phyloP scores from a whole-genome alignment of 208 protist genomes.

The Crithidia sp. region DNA sequence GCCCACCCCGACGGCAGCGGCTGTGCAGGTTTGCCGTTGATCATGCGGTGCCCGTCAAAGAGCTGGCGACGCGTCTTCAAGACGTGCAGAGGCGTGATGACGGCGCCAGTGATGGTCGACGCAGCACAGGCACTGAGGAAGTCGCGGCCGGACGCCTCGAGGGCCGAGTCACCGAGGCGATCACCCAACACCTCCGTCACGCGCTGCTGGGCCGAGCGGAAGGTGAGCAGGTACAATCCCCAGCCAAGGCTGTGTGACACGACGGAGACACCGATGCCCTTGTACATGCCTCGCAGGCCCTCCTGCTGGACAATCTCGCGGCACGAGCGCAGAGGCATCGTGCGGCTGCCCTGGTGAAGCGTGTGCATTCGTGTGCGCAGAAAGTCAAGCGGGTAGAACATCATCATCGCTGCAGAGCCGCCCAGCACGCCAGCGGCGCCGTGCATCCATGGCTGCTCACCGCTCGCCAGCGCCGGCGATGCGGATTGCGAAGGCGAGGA shows the following conservation, averaged over 20 bases:
- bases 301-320: slow-evolving; percentile 64
- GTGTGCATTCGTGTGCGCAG: slow-evolving; percentile 84
- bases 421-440: slow-evolving; percentile 70
- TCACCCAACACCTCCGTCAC: slow-evolving; percentile 38
- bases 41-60: slow-evolving; percentile 37
- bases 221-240: slow-evolving; percentile 80
- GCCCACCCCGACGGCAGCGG: slow-evolving; percentile 20
- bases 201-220: slow-evolving; percentile 59
- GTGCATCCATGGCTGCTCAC: slow-evolving; percentile 74
- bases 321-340: slow-evolving; percentile 48
- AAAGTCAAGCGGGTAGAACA: slow-evolving; percentile 90
- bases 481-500: slow-evolving; percentile 3
- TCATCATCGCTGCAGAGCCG: slow-evolving; percentile 63
- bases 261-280: slow-evolving; percentile 73
- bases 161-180: slow-evolving; percentile 4
- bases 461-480: slow-evolving; percentile 4
- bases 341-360: slow-evolving; percentile 52
- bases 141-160: slow-evolving; percentile 32
- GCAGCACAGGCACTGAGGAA: slow-evolving; percentile 75
- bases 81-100: slow-evolving; percentile 80
- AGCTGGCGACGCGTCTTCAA: slow-evolving; percentile 85
- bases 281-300: slow-evolving; percentile 79
- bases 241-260: slow-evolving; percentile 77
- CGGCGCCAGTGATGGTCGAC: slow-evolving; percentile 58
- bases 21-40: slow-evolving; percentile 21